Base-by-base conservation (phyloP, 768 basidiomycete species). In the Pulveroboletus sp. region DNA sequence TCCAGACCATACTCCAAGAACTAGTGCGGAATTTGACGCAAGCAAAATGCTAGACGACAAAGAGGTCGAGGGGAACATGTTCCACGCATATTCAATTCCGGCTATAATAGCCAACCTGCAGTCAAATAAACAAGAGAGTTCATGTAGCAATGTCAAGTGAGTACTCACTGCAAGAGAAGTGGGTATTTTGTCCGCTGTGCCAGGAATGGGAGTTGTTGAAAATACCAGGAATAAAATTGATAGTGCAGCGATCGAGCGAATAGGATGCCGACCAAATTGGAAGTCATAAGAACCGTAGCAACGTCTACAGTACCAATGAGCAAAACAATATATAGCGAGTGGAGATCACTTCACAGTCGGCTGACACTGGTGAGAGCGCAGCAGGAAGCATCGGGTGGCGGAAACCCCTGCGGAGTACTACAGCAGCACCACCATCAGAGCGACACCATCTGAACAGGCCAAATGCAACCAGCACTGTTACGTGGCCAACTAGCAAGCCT, bases 181-280 rank as follows among this genome's bases (percentile, higher is more conserved):
- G 86, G 86, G 64, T 80, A 88, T 46, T 69, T 75, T 5, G 87
- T 85, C 63, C 82, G 82, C 78, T 83, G 93, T 4, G 81, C 72
- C 27, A 98, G 68, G 62, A 94, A 84, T 1, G 95, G 92, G 31
- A 95, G 66, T 59, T 94, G 91, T 49, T 89, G 86, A 9, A 86
- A 90, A 65, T 97, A 97, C 96, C 96, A 99, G 6, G 89, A 84
- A 67, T 96, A 96, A 69, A 99, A 99, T 58, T 99, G 96, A 65
- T 97, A 97, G 65, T 99, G 96, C 39, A 99, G 71, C 9, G 95
- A 97, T 17, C 96, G 82, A 18, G 96, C 91, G 65, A 90, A 96
- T 7, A 89, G 55, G 32, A 98, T 86, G 15, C 96, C 96, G 46
- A 96, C 84, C 35, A 98, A 66, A 62, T 98, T 98, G 14, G 88